Evolutionary conservation across 768 basidiomycete genomes (phyloP), one percentile per base, ranked within the genome.

Genomic region (Cubamyces sp.): DNA sequence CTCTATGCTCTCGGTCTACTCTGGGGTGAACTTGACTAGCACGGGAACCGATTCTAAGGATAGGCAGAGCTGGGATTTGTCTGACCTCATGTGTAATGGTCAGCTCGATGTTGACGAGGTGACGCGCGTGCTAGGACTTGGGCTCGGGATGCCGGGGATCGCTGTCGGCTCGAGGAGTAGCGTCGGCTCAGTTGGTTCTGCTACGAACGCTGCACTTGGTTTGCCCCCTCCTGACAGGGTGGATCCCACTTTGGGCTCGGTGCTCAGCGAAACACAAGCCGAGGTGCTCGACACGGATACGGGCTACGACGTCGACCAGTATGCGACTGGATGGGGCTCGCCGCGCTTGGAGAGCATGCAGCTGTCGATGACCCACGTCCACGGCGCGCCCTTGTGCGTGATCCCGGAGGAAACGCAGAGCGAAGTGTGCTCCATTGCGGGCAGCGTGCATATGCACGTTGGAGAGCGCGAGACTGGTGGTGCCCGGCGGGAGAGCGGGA

Each of bases 21-120:
- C 56, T 18, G 30, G 45, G 9, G 40, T 41, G 43, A 37, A 25
- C 6, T 47, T 30, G 26, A 49, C 34, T 34, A 9, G 34, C 8
- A 30, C 28, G 28, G 41, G 26, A 5, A 3, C 21, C 15, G 48
- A 28, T 15, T 23, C 14, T 9, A 28, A 28, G 48, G 34, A 34
- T 19, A 43, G 40, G 49, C 39, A 54, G 41, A 62, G 56, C 40
- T 70, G 69, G 69, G 67, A 71, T 15, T 62, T 73, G 21, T 45
- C 60, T 8, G 70, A 69, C 41, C 64, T 73, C 9, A 48, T 68
- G 26, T 49, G 47, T 43, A 62, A 69, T 50, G 71, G 71, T 2
- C 58, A 62, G 55, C 66, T 73, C 18, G 71, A 73, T 63, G 62
- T 73, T 16, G 70, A 73, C 50, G 70, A 69, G 8, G 70, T 73